These are phyloP conservation scores for Podosphaera fusca DNA, from an alignment of 2,329 filamentous ascomycete species.

Conservation along the genomic window DNA sequence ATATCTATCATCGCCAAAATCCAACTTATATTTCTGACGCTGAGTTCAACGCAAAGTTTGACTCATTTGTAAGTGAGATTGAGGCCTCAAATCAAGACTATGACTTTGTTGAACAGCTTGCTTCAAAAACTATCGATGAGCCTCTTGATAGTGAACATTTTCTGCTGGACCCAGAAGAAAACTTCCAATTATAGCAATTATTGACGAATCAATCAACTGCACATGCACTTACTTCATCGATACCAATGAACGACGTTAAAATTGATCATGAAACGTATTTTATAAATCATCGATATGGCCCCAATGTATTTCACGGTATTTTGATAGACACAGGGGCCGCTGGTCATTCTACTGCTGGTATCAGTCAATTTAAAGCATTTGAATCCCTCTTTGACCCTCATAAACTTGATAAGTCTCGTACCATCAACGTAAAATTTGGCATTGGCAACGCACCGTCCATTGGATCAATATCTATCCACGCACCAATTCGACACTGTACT, in stretches of 20 bases:
- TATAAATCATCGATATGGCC: not conserved
- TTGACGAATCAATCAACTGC: not conserved
- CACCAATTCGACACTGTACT: not conserved
- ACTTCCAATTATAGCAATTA: not conserved
- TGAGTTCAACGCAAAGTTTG: not conserved
- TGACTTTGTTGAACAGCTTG: not conserved
- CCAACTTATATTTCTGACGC: not conserved
- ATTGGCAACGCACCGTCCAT: not conserved
- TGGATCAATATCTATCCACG: not conserved
- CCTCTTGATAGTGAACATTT: not conserved
- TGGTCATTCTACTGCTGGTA: constrained; percentile 1
- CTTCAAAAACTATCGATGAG: not conserved
- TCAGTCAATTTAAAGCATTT: not conserved
- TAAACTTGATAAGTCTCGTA: not conserved
- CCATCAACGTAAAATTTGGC: not conserved
- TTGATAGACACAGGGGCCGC: not conserved
- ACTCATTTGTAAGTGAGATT: not conserved
- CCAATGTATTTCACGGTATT: not conserved
- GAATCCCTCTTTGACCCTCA: not conserved
- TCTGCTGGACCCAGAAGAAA: not conserved
- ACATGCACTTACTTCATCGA: not conserved
- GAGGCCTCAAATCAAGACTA: not conserved
- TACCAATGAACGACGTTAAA: not conserved
- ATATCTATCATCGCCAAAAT: not conserved
- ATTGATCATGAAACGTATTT: not conserved